Evolutionary conservation across 495 filamentous ascomycete genomes (phyloP), one percentile per base, ranked within the genome.

Genomic region (Pyronema omphalodes): DNA sequence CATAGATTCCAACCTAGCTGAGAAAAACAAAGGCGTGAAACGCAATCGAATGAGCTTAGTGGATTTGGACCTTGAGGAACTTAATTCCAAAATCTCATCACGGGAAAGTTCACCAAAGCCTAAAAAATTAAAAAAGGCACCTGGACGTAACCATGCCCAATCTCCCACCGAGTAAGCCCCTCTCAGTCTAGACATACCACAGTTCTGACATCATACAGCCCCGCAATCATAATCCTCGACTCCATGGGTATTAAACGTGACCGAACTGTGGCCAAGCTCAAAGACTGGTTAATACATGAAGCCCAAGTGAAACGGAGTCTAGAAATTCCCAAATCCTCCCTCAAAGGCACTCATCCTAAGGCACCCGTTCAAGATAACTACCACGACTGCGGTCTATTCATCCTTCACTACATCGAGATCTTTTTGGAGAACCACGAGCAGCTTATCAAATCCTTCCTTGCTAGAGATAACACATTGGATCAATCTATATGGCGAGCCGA

Each of bases 351-450:
- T 14, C 60, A 62, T 14, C 54, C 58, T 14, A 65, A 65, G 62
- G 63, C 46, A 15, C 91, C 93, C 1, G 63, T 76, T 50, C 91
- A 98, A 67, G 69, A 76, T 11, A 98, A 96, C 58, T 83, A 71
- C 61, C 88, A 76, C 41, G 91, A 98, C 65, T 98, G 91, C 63
- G 91, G 91, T 2, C 65, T 94, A 1, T 96, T 79, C 64, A 68
- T 96, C 7, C 67, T 95, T 8, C 82, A 77, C 3, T 98, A 96
- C 57, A 65, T 91, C 23, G 77, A 84, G 58, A 79, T 81, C 57
- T 95, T 98, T 54, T 73, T 65, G 37, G 59, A 65, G 14, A 39
- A 57, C 3, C 50, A 56, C 6, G 58, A 59, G 48, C 51, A 59
- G 23, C 59, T 65, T 15, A 51, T 57, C 29, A 19, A 53, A 44